Conservation (phyloP, 139 green algal genomes). For the Chlorella sp. region DNA sequence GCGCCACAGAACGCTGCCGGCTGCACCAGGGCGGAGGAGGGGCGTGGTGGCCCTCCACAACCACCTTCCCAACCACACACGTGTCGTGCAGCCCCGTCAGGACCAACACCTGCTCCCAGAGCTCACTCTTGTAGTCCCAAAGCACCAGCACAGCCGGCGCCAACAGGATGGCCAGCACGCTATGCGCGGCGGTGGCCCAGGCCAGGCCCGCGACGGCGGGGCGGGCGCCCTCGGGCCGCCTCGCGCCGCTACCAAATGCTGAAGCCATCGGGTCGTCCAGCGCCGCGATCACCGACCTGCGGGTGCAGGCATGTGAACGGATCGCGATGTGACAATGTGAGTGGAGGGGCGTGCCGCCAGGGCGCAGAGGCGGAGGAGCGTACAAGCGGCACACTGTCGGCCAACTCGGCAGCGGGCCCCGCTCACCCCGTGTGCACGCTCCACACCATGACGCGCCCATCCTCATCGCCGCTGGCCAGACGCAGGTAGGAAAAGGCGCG, state of each 20-base stretch:
- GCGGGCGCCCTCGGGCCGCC: conserved; percentile 16
- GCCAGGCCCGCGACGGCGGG: conserved; percentile 43
- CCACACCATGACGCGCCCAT: conserved; percentile 79
- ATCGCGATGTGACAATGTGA: no score
- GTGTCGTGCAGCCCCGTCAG: no score
- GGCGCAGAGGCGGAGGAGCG: no score
- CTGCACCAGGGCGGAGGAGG: conserved; percentile 10
- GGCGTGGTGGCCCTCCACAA: no score
- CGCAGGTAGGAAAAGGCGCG: conserved; percentile 30
- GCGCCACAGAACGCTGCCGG: conserved; percentile 36
- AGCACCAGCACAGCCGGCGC: conserved; percentile 66
- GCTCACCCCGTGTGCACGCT: conserved; percentile 57
- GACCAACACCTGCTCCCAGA: no score
- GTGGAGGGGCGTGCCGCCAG: no score
- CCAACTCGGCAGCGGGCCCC: no score
- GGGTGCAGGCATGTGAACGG: no score
- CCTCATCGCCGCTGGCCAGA: conserved; percentile 74
- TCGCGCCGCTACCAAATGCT: background rate
- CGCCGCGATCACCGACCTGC: conserved; percentile 29
- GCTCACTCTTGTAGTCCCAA: conserved; percentile 70
- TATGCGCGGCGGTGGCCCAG: conserved; percentile 60
- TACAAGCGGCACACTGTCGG: no score
- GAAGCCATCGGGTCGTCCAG: conserved; percentile 55
- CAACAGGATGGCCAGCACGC: conserved; percentile 71
- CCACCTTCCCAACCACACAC: no score